Evolutionary conservation across 192 early-diverging fungal species (phyloP).

Genomic region (Spizellomyces sp.): DNA sequence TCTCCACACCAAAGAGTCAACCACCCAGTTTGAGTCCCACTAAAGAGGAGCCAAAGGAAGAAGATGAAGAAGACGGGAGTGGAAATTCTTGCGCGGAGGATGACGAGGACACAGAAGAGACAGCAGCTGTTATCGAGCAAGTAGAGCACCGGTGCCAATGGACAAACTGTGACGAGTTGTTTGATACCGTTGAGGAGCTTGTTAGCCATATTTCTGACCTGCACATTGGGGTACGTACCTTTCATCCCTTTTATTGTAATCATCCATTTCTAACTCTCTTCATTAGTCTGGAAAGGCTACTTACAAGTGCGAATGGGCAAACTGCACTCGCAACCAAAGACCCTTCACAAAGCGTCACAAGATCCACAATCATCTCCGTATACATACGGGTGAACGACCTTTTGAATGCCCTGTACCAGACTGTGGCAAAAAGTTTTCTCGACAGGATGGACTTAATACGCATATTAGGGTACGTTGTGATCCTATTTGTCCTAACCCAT

Average conservation of each 20-base stretch:
- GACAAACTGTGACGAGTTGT: slow-evolving; percentile 17
- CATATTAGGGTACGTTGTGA: slow-evolving; percentile 40
- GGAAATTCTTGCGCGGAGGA: slow-evolving; percentile 29
- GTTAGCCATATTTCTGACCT: slow-evolving; percentile 29
- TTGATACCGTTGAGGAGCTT: slow-evolving; percentile 9
- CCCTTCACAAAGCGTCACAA: slow-evolving; percentile 50
- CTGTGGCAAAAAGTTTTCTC: slow-evolving; percentile 47
- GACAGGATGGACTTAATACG: slow-evolving; percentile 49
- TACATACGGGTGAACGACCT: slow-evolving; percentile 48
- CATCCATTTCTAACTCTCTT: not conserved
- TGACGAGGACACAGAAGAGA: slow-evolving; percentile 25
- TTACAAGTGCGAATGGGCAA: slow-evolving; percentile 42
- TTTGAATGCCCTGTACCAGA: slow-evolving; percentile 37
- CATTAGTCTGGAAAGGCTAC: slow-evolving; percentile 36
- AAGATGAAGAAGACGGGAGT: slow-evolving; percentile 28
- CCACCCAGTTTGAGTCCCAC: not conserved
- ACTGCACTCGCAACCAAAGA: slow-evolving; percentile 26
- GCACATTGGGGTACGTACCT: slow-evolving; percentile 23
- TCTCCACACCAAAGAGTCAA: not conserved
- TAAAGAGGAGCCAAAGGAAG: not conserved
- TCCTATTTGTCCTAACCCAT: not conserved
- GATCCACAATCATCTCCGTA: slow-evolving; percentile 48
- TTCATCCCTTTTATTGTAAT: not conserved
- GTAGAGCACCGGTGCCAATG: slow-evolving; percentile 17
- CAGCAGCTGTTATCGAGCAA: not conserved